A percentile compares a stretch with the other conserved stretches of the same genome.
These are phyloP conservation scores for Orbilia blumenaviensis DNA, from an alignment of 2,329 filamentous ascomycete species.

Conservation along the genomic window DNA sequence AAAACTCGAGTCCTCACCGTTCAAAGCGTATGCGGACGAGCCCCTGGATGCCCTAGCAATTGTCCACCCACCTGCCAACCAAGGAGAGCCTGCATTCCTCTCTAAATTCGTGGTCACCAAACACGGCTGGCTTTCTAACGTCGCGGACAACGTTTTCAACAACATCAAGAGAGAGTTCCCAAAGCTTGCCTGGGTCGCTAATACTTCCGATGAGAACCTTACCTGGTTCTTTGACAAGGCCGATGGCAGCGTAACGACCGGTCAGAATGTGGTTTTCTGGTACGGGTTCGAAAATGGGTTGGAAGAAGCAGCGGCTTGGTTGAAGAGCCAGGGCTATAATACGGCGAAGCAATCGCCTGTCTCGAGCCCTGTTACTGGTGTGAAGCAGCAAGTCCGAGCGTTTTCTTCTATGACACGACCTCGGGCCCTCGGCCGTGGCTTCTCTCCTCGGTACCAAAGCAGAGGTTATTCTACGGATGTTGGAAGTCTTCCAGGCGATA, in stretches of 20 bases:
- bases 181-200: constrained; percentile 94
- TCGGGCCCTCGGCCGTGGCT: constrained; percentile 57
- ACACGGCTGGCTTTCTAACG: constrained; percentile 90
- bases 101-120: constrained; percentile 94
- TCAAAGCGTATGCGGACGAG: constrained; percentile 95
- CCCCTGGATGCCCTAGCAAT: constrained; percentile 91
- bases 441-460: constrained; percentile 27
- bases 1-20: constrained; percentile 77
- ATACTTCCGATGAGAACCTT: constrained; percentile 92
- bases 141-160: constrained; percentile 93
- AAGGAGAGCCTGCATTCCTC: constrained; percentile 78
- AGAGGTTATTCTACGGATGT: constrained; percentile 67
- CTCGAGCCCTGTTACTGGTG: constrained; percentile 57
- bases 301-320: constrained; percentile 81
- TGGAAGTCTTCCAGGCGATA: constrained; percentile 62
- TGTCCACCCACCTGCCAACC: constrained; percentile 76
- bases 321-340: constrained; percentile 83
- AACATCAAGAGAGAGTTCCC: constrained; percentile 93
- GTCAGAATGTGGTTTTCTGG: constrained; percentile 94
- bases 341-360: constrained; percentile 69
- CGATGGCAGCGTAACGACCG: constrained; percentile 85
- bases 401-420: constrained; percentile 60
- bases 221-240: constrained; percentile 99
- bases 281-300: constrained; percentile 81
- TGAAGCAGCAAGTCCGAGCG: constrained; percentile 56